A percentile compares a stretch with the other conserved stretches of the same genome.
phyloP scores from a whole-genome alignment of 176 grass and related monocot species.

The Lolium multiflorum region DNA sequence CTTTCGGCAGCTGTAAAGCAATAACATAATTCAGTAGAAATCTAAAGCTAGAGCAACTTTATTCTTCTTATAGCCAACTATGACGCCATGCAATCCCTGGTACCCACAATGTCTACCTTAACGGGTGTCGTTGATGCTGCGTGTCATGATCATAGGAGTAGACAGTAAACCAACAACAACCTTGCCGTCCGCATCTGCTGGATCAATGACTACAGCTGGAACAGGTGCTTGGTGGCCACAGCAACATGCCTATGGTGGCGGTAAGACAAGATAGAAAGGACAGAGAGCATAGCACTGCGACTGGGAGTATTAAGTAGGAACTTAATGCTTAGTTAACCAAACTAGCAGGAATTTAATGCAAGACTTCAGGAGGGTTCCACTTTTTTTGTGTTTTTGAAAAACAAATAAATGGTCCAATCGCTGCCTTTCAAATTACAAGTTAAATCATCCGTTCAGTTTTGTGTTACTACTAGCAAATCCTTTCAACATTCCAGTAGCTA shows the following conservation, averaged over 20 bases:
- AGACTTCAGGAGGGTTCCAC: too few species aligned
- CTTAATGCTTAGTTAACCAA: too few species aligned
- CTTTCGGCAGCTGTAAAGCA: neutral
- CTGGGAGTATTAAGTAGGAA: too few species aligned
- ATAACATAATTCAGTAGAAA: neutral
- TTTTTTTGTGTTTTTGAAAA: neutral
- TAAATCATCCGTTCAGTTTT: too few species aligned
- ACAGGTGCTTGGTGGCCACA: neutral
- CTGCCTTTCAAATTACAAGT: too few species aligned
- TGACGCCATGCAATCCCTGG: neutral
- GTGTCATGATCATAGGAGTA: neutral
- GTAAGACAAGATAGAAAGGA: too few species aligned
- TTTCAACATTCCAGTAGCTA: neutral
- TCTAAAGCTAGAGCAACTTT: neutral
- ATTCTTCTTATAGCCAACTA: neutral
- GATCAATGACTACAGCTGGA: neutral
- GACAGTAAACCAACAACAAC: neutral
- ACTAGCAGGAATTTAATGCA: too few species aligned
- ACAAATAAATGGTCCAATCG: neutral
- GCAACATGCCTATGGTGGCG: neutral
- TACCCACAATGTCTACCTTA: neutral
- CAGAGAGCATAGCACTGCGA: too few species aligned
- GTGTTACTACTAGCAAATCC: too few species aligned
- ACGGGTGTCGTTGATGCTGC: neutral
- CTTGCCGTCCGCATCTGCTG: neutral